Evolutionary conservation across 2,329 filamentous ascomycete genomes (phyloP).

Genomic region (Hymenoscyphus fructigenus): DNA sequence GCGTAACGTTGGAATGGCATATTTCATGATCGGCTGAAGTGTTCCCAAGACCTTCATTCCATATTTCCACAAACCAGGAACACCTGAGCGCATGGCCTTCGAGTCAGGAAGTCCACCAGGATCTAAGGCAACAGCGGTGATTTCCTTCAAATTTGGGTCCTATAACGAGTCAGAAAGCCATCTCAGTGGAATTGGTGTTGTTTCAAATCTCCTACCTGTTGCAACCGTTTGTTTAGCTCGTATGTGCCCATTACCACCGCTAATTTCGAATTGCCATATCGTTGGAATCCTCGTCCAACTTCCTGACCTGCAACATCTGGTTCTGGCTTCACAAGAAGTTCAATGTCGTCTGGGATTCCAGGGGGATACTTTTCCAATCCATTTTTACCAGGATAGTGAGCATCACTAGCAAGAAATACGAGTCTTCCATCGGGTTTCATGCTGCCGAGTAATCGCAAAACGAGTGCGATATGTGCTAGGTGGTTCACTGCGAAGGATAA

Average conservation of each 20-base stretch:
- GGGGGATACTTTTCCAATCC: slow-evolving; percentile 40
- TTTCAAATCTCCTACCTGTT: neutral
- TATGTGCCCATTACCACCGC: slow-evolving; percentile 43
- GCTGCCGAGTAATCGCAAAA: slow-evolving; percentile 39
- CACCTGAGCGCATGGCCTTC: slow-evolving; percentile 25
- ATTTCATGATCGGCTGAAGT: slow-evolving; percentile 27
- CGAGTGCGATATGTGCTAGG: slow-evolving; percentile 40
- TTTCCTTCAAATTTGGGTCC: slow-evolving; percentile 31
- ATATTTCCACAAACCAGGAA: slow-evolving; percentile 32
- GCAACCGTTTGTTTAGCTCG: slow-evolving; percentile 37
- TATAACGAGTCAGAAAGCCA: neutral
- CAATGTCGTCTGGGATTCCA: slow-evolving; percentile 39
- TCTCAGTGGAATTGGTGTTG: neutral
- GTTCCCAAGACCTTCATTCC: slow-evolving; percentile 34
- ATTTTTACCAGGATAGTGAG: slow-evolving; percentile 42
- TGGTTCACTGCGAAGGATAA: slow-evolving; percentile 43
- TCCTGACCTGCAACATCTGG: slow-evolving; percentile 35
- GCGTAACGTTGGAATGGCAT: slow-evolving; percentile 33
- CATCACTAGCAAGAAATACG: slow-evolving; percentile 30
- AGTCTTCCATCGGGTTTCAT: slow-evolving; percentile 30
- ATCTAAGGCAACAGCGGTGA: slow-evolving; percentile 35
- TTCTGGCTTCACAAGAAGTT: slow-evolving; percentile 39
- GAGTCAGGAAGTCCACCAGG: slow-evolving; percentile 40
- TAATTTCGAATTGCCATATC: slow-evolving; percentile 45
- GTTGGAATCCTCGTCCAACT: slow-evolving; percentile 42